Percentiles rank a stretch among this genome's conserved stretches.
Evolutionary conservation across 2,329 filamentous ascomycete species (phyloP).

Genomic region (Aureobasidium sp.): DNA sequence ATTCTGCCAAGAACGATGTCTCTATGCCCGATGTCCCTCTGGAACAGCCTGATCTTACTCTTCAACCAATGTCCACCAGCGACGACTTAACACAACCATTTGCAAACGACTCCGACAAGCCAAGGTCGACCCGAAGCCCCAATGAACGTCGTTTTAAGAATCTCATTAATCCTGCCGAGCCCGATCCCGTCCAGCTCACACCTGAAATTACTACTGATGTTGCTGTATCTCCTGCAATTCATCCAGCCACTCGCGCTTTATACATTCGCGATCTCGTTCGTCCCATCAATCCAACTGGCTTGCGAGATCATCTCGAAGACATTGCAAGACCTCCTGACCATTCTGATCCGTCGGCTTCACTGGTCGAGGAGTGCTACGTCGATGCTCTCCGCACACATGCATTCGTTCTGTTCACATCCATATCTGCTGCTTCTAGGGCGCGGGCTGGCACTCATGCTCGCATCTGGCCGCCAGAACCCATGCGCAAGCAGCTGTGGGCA

Average conservation of each 20-base stretch:
- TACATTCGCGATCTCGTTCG: slow-evolving; percentile 91
- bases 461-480: slow-evolving; percentile 81
- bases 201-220: slow-evolving; percentile 12
- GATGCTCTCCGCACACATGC: slow-evolving; percentile 85
- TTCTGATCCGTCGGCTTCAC: slow-evolving; percentile 40
- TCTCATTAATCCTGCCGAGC: slow-evolving; percentile 17
- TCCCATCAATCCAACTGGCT: slow-evolving; percentile 61
- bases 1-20: not conserved
- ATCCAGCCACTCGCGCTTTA: slow-evolving; percentile 55
- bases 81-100: not conserved
- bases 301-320: slow-evolving; percentile 61
- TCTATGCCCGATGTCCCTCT: slow-evolving; percentile 21
- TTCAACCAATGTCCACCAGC: slow-evolving; percentile 14
- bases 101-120: not conserved
- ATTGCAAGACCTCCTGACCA: slow-evolving; percentile 57
- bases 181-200: not conserved
- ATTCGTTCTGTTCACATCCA: slow-evolving; percentile 64
- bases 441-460: slow-evolving; percentile 68
- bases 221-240: slow-evolving; percentile 30
- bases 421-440: slow-evolving; percentile 66
- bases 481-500: slow-evolving; percentile 75
- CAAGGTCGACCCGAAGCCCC: not conserved
- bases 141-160: slow-evolving; percentile 28
- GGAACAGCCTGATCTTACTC: not conserved
- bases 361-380: slow-evolving; percentile 65